Conservation (phyloP, 176 grass and related monocot species). For the Triticum monococcum region DNA sequence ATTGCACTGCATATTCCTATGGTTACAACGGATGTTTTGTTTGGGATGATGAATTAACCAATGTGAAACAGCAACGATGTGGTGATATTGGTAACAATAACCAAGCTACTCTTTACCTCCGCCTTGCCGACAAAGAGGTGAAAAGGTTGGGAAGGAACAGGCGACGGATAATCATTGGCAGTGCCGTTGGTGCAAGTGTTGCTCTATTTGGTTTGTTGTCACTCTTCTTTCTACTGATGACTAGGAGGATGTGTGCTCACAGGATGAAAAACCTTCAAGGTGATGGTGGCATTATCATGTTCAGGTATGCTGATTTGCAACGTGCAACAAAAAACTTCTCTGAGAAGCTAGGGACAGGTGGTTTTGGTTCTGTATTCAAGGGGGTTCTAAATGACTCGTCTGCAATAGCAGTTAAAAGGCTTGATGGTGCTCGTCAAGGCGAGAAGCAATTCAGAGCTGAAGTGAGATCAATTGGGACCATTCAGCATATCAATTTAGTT, state of each 20-base stretch:
- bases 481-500: slow-evolving; percentile 32
- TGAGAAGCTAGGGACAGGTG: slow-evolving; percentile 42
- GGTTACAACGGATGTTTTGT: background rate
- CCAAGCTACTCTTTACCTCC: background rate
- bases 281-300: slow-evolving; percentile 19
- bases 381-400: slow-evolving; percentile 38
- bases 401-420: slow-evolving; percentile 54
- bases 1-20: slow-evolving; percentile 5
- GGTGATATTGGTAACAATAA: background rate
- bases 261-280: slow-evolving; percentile 27
- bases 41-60: slow-evolving; percentile 4
- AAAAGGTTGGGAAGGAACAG: background rate
- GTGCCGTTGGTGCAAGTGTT: background rate
- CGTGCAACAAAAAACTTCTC: slow-evolving; percentile 54
- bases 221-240: slow-evolving; percentile 3
- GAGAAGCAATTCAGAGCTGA: slow-evolving; percentile 41
- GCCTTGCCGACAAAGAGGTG: background rate
- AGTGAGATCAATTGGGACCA: slow-evolving; percentile 21
- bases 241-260: background rate
- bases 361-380: slow-evolving; percentile 57
- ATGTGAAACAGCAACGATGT: background rate
- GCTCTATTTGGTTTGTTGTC: background rate
- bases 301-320: slow-evolving; percentile 41
- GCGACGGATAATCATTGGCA: background rate
- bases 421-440: slow-evolving; percentile 38